Evolutionary conservation across 306 rosid species (phyloP).

Genomic region (Oxytropis ochrocephala): DNA sequence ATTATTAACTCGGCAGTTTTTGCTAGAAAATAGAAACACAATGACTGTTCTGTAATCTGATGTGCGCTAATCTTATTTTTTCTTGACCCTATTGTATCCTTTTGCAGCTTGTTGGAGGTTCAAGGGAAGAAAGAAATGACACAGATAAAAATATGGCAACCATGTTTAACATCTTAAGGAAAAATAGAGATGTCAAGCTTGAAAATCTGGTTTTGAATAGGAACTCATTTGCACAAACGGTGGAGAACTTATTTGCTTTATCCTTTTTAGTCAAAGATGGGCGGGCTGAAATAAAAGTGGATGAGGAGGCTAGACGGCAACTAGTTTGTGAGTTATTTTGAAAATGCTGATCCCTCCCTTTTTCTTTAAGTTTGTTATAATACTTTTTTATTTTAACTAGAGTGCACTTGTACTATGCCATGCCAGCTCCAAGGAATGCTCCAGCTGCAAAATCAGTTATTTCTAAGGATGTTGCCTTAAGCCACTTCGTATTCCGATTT

Average conservation of each 20-base stretch:
- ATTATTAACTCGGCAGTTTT: neutral
- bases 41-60: neutral
- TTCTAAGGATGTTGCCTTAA: constrained; percentile 30
- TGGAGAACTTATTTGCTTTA: constrained; percentile 47
- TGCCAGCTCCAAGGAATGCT: constrained; percentile 50
- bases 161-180: constrained; percentile 45
- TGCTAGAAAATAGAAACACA: neutral
- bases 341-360: neutral
- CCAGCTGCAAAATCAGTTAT: constrained; percentile 34
- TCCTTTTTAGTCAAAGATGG: constrained; percentile 54
- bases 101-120: constrained; percentile 28
- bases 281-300: constrained; percentile 36
- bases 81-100: neutral
- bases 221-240: constrained; percentile 46
- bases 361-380: neutral
- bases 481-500: constrained; percentile 44
- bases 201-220: constrained; percentile 48
- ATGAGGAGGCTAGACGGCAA: constrained; percentile 34
- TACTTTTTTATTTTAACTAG: neutral
- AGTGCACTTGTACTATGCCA: neutral
- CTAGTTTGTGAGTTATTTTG: constrained; percentile 37
- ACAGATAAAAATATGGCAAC: constrained; percentile 38
- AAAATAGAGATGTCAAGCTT: constrained; percentile 28
- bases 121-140: constrained; percentile 18
- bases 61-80: neutral